These are phyloP conservation scores for Podospora pseudoanserina DNA, from an alignment of 495 filamentous ascomycete genomes.

Conservation along the genomic window DNA sequence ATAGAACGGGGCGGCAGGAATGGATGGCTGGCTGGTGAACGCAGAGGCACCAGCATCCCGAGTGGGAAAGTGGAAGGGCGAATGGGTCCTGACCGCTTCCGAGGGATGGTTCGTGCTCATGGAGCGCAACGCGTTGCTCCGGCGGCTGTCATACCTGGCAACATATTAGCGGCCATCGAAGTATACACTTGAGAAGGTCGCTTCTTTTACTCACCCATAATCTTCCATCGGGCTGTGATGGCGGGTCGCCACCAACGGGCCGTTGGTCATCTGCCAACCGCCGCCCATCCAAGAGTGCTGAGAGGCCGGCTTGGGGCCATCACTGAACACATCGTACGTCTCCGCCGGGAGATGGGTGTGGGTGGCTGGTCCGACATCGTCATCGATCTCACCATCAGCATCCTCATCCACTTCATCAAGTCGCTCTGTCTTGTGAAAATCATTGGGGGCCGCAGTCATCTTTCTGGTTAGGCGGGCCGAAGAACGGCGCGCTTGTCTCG, in stretches of 20 bases:
- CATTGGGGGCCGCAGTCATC: neutral
- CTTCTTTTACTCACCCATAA: neutral
- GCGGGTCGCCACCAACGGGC: neutral
- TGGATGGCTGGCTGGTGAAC: neutral
- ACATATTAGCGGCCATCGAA: neutral
- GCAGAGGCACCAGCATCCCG: neutral
- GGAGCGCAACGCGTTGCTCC: neutral
- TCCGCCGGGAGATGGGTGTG: neutral
- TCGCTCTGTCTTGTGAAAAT: neutral
- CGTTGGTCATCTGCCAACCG: neutral
- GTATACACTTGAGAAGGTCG: neutral
- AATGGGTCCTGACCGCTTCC: neutral
- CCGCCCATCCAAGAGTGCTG: neutral
- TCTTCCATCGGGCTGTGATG: neutral
- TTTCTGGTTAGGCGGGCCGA: neutral
- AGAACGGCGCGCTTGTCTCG: neutral
- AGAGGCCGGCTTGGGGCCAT: neutral
- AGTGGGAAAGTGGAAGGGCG: neutral
- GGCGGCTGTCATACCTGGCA: constrained; percentile 2
- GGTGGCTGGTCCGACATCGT: neutral
- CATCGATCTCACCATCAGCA: neutral
- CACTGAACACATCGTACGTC: neutral
- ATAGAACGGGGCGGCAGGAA: neutral
- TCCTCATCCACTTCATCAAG: neutral
- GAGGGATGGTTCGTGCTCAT: neutral